These are phyloP conservation scores for Aschersonia sp. DNA, from an alignment of 2,329 filamentous ascomycete genomes.

Conservation along the genomic window DNA sequence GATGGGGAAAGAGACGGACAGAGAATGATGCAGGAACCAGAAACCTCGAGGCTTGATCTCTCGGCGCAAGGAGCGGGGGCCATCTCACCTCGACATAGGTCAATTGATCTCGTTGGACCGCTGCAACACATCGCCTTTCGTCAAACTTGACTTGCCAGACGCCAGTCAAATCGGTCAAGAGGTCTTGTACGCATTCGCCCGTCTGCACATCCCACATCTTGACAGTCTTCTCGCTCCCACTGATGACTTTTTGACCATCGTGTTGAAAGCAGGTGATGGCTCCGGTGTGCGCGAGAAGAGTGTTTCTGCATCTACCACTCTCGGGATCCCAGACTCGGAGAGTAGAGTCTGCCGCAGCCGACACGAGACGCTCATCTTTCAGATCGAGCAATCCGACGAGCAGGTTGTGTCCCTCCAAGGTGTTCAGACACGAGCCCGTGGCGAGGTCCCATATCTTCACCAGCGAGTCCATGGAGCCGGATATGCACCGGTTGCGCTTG, in stretches of 20 bases:
- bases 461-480: slow-evolving; percentile 93
- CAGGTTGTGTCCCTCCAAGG: slow-evolving; percentile 81
- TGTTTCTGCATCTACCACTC: slow-evolving; percentile 78
- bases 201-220: slow-evolving; percentile 98
- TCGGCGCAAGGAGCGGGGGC: background rate
- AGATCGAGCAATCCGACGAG: slow-evolving; percentile 87
- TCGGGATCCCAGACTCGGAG: slow-evolving; percentile 95
- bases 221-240: slow-evolving; percentile 83
- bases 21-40: too few species aligned
- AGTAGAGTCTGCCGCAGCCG: slow-evolving; percentile 88
- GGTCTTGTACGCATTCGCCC: slow-evolving; percentile 82
- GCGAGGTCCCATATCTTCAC: slow-evolving; percentile 97
- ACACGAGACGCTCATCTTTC: slow-evolving; percentile 79
- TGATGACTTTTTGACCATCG: slow-evolving; percentile 91
- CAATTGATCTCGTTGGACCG: slow-evolving; percentile 80
- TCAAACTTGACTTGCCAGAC: slow-evolving; percentile 99
- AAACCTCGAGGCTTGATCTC: too few species aligned
- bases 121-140: slow-evolving; percentile 85
- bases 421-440: slow-evolving; percentile 72
- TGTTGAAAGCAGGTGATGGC: slow-evolving; percentile 99
- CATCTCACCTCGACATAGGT: slow-evolving; percentile 85
- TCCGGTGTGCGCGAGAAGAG: slow-evolving; percentile 83
- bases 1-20: too few species aligned
- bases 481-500: slow-evolving; percentile 86
- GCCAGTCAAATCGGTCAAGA: slow-evolving; percentile 85